Percentiles rank a stretch among this genome's conserved stretches.
These are phyloP conservation scores for Podaxis mareebaensis DNA, from an alignment of 768 basidiomycete species.

Conservation along the genomic window DNA sequence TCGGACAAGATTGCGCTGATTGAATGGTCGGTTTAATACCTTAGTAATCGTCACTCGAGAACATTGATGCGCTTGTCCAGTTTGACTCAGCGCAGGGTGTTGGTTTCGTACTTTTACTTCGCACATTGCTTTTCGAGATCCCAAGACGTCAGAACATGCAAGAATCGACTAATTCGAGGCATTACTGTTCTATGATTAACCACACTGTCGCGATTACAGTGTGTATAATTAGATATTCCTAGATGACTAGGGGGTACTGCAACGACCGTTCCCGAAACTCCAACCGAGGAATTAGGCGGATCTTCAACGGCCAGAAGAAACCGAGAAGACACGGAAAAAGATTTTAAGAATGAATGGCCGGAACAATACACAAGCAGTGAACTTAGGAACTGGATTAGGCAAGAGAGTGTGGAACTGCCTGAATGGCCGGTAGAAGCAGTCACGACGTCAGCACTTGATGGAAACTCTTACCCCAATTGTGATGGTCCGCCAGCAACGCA, in stretches of 20 bases:
- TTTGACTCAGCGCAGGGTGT: conserved; percentile 37
- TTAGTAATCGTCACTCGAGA: neutral
- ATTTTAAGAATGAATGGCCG: neutral
- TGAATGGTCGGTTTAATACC: neutral
- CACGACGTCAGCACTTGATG: neutral
- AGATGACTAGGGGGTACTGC: no score
- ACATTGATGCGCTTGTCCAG: conserved; percentile 8
- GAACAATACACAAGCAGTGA: neutral
- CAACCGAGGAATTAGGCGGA: no score
- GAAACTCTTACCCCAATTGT: neutral
- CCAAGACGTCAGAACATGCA: conserved; percentile 47
- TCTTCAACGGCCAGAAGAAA: no score
- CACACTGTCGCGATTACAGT: neutral
- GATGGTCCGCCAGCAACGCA: neutral
- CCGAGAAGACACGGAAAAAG: neutral
- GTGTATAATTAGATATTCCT: no score
- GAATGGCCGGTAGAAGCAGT: neutral
- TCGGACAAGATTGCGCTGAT: no score
- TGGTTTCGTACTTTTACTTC: conserved; percentile 58
- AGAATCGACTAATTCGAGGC: conserved; percentile 64
- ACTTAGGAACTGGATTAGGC: neutral
- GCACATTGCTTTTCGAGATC: conserved; percentile 60
- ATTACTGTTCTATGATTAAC: conserved; percentile 58
- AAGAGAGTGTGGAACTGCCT: neutral
- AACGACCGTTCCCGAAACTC: neutral